Conservation (phyloP, 495 filamentous ascomycete species). For the Chaetomium cochliodes region DNA sequence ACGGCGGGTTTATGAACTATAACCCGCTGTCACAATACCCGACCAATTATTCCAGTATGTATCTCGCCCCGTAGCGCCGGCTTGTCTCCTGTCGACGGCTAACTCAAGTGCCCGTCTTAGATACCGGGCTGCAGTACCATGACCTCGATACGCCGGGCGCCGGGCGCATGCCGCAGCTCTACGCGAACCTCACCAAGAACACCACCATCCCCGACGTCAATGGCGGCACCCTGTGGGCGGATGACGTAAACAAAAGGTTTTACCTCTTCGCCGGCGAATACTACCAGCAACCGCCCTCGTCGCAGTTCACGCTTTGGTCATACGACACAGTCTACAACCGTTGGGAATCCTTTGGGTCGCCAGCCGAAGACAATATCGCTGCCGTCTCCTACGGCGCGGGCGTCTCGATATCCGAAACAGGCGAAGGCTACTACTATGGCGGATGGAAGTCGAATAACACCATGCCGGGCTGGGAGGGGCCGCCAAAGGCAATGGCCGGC, state of each 20-base stretch:
- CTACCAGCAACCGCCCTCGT: slow-evolving; percentile 35
- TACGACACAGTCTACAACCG: slow-evolving; percentile 49
- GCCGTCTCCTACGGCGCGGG: slow-evolving; percentile 32
- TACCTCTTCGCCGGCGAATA: slow-evolving; percentile 56
- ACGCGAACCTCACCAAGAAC: slow-evolving; percentile 53
- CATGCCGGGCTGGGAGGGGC: slow-evolving; percentile 45
- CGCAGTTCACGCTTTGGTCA: slow-evolving; percentile 40
- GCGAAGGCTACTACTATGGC: slow-evolving; percentile 41
- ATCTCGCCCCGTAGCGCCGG: not conserved
- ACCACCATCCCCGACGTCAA: slow-evolving; percentile 43
- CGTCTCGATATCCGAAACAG: slow-evolving; percentile 26
- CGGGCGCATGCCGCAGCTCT: slow-evolving; percentile 49
- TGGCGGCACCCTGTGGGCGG: slow-evolving; percentile 53
- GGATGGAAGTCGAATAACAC: slow-evolving; percentile 51
- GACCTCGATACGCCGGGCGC: slow-evolving; percentile 45
- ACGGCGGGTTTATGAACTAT: slow-evolving; percentile 53
- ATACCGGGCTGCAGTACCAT: slow-evolving; percentile 47
- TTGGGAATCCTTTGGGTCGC: slow-evolving; percentile 42
- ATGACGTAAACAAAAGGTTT: slow-evolving; percentile 53
- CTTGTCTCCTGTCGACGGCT: not conserved
- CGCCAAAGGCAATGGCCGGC: slow-evolving; percentile 38
- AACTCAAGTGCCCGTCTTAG: slow-evolving; percentile 27
- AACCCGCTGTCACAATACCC: slow-evolving; percentile 46
- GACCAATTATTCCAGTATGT: slow-evolving; percentile 50
- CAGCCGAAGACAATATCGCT: slow-evolving; percentile 18